Base-by-base conservation (phyloP, 192 early-diverging fungal genomes). In the Spizellomyces punctatus region DNA sequence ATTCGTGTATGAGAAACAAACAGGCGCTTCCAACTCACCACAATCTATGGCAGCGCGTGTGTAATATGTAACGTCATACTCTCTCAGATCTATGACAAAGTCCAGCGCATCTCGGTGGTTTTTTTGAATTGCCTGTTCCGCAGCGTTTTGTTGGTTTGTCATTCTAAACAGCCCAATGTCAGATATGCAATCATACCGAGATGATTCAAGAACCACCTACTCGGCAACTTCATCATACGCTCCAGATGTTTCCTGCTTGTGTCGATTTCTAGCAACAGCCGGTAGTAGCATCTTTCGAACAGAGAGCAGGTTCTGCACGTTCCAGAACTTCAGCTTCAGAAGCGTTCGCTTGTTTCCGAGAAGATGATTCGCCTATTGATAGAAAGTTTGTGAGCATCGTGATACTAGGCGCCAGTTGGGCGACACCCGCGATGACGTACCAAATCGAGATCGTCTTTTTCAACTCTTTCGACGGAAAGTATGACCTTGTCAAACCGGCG, bases 1-100 rank as follows among this genome's bases (percentile, higher is more conserved):
- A 36, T 36, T 36, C 27, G 27, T 36, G 27, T 36, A 36, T 36
- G 27, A 36, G 27, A 36, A 36, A 73, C 65, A 45, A 1, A 5
- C 17, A 69, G 43, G 22, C 42, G 67, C 16, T 19, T 66, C 14
- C 8, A 61, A 71, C n/a, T 43, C 66, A 92, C 91, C 88, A 66
- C 89, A 85, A 77, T 99, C 96, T 54, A 99, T 98, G 14, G 96
- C 93, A 9, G 93, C 93, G 27, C 98, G 88, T 57, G 94, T 84
- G 75, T 96, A 98, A 78, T 98, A 99, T 48, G 92, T 90, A n/a
- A 99, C 87, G 73, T 99, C 98, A 69, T 91, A 94, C 76, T 99
- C 98, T n/a, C 98, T 89, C 63, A 98, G 88, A 72, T 95, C 98
- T 7, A 91, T 70, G 22, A 99, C 88, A 58, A 85, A 80, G 58